These are phyloP conservation scores for Citrullus amarus DNA, from an alignment of 306 rosid genomes.

Conservation along the genomic window DNA sequence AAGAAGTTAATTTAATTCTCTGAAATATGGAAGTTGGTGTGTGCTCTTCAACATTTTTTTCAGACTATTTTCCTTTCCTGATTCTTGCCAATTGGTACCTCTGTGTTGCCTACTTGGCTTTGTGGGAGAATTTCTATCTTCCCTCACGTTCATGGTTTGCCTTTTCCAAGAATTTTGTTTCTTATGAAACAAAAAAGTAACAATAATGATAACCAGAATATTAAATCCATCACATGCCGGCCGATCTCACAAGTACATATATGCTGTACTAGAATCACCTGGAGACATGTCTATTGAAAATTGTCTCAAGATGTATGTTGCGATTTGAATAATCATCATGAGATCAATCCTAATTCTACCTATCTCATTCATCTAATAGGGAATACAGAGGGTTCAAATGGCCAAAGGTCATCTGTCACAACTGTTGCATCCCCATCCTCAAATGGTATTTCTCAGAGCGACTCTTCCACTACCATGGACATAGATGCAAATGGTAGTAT, in stretches of 20 bases:
- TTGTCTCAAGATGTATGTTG: not conserved
- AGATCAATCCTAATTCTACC: not conserved
- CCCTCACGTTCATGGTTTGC: not conserved
- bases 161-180: not conserved
- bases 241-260: not conserved
- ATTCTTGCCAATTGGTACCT: not conserved
- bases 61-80: not conserved
- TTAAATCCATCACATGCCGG: not conserved
- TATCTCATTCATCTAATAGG: conserved; percentile 18
- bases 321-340: not conserved
- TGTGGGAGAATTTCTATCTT: not conserved
- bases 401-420: conserved; percentile 24
- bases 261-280: too few species aligned
- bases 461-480: conserved; percentile 35
- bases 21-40: not conserved
- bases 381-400: conserved; percentile 29
- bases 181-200: not conserved
- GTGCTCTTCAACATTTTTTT: not conserved
- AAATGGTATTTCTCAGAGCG: conserved; percentile 27
- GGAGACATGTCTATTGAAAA: not conserved
- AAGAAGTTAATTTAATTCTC: not conserved
- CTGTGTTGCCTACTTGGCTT: not conserved
- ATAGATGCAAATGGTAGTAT: conserved; percentile 39
- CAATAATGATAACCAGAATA: not conserved
- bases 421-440: conserved; percentile 26